These are phyloP conservation scores for Fraxinus americana DNA, from an alignment of 257 asterid genomes.

Conservation along the genomic window DNA sequence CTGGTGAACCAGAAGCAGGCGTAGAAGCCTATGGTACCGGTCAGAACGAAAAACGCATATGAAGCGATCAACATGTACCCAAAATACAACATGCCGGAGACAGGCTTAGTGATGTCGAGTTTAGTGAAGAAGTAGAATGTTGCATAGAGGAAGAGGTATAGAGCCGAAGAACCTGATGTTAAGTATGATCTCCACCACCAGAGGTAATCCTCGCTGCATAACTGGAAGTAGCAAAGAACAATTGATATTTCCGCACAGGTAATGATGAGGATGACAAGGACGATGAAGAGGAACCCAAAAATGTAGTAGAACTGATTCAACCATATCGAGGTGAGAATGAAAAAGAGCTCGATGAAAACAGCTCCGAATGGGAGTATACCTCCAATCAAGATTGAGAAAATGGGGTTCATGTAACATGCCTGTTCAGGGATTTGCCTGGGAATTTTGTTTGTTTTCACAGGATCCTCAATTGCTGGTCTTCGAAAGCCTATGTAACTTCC, in stretches of 20 bases:
- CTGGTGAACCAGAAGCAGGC: constrained; percentile 82
- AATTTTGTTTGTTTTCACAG: constrained; percentile 70
- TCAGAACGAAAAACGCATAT: constrained; percentile 65
- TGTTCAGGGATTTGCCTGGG: constrained; percentile 81
- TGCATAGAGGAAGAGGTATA: constrained; percentile 77
- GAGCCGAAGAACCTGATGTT: constrained; percentile 73
- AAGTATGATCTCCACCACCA: constrained; percentile 91
- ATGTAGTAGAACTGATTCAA: constrained; percentile 83
- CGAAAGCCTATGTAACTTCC: constrained; percentile 67
- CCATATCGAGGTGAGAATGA: constrained; percentile 82
- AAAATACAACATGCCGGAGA: constrained; percentile 67
- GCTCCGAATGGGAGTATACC: constrained; percentile 83
- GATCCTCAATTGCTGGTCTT: constrained; percentile 67
- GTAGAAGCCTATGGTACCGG: constrained; percentile 76
- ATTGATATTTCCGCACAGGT: constrained; percentile 79
- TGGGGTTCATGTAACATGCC: constrained; percentile 72
- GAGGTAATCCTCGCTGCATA: constrained; percentile 71
- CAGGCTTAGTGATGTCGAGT: constrained; percentile 71
- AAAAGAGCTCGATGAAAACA: constrained; percentile 78
- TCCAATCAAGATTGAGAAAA: constrained; percentile 64
- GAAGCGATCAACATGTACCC: constrained; percentile 83
- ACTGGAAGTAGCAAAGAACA: constrained; percentile 83
- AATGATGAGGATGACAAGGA: constrained; percentile 63
- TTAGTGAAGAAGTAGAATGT: constrained; percentile 80
- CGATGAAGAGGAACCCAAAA: constrained; percentile 82